Evolutionary conservation across 2,329 filamentous ascomycete species (phyloP), one percentile per base, ranked within the genome.

Genomic region (Fusarium sp.): DNA sequence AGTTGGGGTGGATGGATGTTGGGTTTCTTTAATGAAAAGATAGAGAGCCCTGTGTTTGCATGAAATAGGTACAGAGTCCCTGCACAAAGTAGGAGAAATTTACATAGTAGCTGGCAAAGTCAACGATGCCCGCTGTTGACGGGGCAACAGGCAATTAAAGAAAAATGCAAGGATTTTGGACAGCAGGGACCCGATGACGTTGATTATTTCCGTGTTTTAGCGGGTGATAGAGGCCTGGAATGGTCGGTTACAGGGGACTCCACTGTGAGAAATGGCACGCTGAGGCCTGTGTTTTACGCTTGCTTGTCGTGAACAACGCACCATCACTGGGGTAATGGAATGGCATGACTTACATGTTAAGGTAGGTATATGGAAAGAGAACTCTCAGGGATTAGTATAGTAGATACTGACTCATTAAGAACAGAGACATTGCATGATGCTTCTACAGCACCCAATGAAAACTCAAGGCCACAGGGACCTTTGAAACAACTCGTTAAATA

Each of bases 291-390:
- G 35, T 56, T 64, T 59, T 36, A 41, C 41, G 67, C 50, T 50
- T 53, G 53, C 36, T 38, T 28, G 42, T n/a, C 51, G 69, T 75
- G 68, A 72, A 72, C 72, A 74, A 60, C 64, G 61, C 72, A 76
- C 70, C 72, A 76, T 78, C 63, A 66, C 71, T 69, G 67, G 61
- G 71, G 75, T 69, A 71, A 75, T 72, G 64, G 66, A 67, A 71
- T 74, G 55, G 65, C 63, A 70, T 68, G 67, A 70, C 50, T 60
- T 44, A 7, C 53, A 45, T 50, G 18, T n/a, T n/a, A n/a, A n/a
- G n/a, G n/a, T n/a, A n/a, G n/a, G n/a, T 13, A 31, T 31, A 28
- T 30, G 24, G 12, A 30, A 18, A 35, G 38, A 35, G 38, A 54
- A 7, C 15, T 14, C 26, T 30, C 50, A 56, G 22, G 47, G 51